Percentiles rank a stretch among this genome's conserved stretches.
Evolutionary conservation across 1,284 basidiomycete species (phyloP).

Genomic region (Vanrija pseudolonga): DNA sequence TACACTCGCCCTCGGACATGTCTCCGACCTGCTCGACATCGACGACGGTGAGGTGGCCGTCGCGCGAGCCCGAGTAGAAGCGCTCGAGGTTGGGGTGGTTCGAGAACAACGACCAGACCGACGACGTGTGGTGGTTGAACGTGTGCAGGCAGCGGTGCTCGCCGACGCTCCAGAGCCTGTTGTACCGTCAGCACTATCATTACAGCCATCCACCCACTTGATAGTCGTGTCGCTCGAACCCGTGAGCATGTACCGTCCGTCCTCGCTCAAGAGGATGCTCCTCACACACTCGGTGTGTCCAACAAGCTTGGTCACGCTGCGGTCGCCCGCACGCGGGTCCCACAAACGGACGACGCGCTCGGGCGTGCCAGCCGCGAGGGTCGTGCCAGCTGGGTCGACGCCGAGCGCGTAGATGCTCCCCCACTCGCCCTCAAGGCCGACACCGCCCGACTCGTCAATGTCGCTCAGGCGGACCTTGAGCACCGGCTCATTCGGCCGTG

Average conservation of each 20-base stretch:
- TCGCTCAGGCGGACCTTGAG: slow-evolving; percentile 40
- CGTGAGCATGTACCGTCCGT: slow-evolving; percentile 84
- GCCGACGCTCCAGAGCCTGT: slow-evolving; percentile 90
- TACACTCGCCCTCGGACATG: slow-evolving; percentile 81
- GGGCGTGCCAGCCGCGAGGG: slow-evolving; percentile 84
- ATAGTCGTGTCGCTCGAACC: slow-evolving; percentile 78
- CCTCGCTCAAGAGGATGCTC: slow-evolving; percentile 79
- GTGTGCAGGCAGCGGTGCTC: slow-evolving; percentile 89
- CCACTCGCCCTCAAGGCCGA: slow-evolving; percentile 53
- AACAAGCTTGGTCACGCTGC: slow-evolving; percentile 66
- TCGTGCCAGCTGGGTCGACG: slow-evolving; percentile 70
- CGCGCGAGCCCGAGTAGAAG: slow-evolving; percentile 94
- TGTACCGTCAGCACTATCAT: slow-evolving; percentile 17
- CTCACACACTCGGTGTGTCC: slow-evolving; percentile 97
- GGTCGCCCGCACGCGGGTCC: slow-evolving; percentile 73
- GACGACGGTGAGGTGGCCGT: slow-evolving; percentile 82
- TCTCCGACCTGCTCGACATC: slow-evolving; percentile 80
- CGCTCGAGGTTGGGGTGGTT: slow-evolving; percentile 80
- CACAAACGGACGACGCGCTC: slow-evolving; percentile 85
- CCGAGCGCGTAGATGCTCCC: slow-evolving; percentile 75
- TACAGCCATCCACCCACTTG: slow-evolving; percentile 36
- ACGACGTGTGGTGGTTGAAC: slow-evolving; percentile 91
- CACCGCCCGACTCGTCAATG: slow-evolving; percentile 36
- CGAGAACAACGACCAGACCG: slow-evolving; percentile 90
- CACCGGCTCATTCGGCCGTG: slow-evolving; percentile 44